Percentiles rank a stretch among this genome's conserved stretches.
Evolutionary conservation across 2,329 filamentous ascomycete genomes (phyloP).

Genomic region (Trichophyton benhamiae): DNA sequence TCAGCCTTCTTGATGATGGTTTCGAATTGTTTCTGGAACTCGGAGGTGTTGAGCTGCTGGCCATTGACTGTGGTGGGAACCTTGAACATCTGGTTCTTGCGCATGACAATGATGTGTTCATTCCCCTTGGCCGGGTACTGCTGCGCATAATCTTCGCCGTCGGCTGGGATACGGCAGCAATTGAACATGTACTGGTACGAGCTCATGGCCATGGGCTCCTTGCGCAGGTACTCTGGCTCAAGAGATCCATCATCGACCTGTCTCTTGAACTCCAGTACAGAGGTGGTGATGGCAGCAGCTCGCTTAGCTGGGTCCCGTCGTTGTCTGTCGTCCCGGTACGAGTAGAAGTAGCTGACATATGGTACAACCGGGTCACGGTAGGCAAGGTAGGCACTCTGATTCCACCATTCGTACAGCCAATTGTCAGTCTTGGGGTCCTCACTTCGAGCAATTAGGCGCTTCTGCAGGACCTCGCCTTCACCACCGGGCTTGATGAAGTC

Average conservation of each 20-base stretch:
- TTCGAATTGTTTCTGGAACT: conserved; percentile 82
- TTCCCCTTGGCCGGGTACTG: conserved; percentile 66
- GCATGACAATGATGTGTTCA: conserved; percentile 77
- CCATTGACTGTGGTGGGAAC: conserved; percentile 69
- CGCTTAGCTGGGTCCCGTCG: conserved; percentile 82
- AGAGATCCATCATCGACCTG: conserved; percentile 70
- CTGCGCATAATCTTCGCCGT: conserved; percentile 66
- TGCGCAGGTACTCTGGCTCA: conserved; percentile 98
- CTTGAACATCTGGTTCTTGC: conserved; percentile 98
- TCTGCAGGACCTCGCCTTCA: conserved; percentile 69
- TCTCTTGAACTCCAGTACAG: conserved; percentile 85
- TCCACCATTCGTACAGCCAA: conserved; percentile 99
- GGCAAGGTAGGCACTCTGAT: conserved; percentile 77
- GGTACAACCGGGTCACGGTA: conserved; percentile 95
- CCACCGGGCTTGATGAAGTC: conserved; percentile 84
- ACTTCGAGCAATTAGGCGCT: conserved; percentile 67
- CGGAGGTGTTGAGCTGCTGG: conserved; percentile 72
- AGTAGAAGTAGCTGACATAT: conserved; percentile 99
- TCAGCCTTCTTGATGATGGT: conserved; percentile 69
- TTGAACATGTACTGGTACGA: conserved; percentile 99
- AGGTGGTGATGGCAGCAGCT: conserved; percentile 77
- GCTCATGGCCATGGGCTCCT: conserved; percentile 94
- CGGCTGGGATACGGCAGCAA: conserved; percentile 68
- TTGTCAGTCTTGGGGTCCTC: conserved; percentile 75
- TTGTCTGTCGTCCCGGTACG: conserved; percentile 82